phyloP scores from a whole-genome alignment of 2,329 filamentous ascomycete genomes.

The Pseudopyricularia javanii region DNA sequence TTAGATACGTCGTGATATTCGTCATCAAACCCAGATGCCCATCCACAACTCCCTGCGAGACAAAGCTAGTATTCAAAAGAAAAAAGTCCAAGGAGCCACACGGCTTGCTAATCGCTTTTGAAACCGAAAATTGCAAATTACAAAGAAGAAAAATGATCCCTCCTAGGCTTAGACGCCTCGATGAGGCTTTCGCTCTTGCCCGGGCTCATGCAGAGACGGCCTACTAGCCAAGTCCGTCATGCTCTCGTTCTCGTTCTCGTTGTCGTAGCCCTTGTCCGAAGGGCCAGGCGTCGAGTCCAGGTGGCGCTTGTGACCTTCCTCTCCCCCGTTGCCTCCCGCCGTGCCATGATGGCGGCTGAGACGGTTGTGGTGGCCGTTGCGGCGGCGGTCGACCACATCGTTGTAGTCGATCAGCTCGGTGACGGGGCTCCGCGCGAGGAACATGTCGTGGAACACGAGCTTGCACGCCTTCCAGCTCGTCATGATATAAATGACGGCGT shows the following conservation, averaged over 20 bases:
- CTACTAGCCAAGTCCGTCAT: slow-evolving; percentile 34
- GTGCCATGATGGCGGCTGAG: background rate
- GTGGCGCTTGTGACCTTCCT: slow-evolving; percentile 1
- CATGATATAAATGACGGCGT: slow-evolving; percentile 62
- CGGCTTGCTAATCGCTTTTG: background rate
- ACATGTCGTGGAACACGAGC: slow-evolving; percentile 13
- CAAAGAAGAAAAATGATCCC: background rate
- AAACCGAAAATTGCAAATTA: background rate
- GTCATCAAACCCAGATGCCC: background rate
- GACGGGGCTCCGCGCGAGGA: slow-evolving; percentile 15
- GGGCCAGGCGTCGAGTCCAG: slow-evolving; percentile 4
- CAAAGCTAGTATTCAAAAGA: background rate
- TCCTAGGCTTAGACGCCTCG: background rate
- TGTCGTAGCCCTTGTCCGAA: slow-evolving; percentile 16
- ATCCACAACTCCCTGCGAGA: background rate
- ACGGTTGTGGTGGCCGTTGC: slow-evolving; percentile 1
- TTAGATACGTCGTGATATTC: background rate
- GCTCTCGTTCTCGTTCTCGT: slow-evolving; percentile 35
- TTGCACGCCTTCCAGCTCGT: slow-evolving; percentile 47
- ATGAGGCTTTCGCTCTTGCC: background rate
- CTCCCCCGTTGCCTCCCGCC: background rate
- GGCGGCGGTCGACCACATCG: slow-evolving; percentile 2
- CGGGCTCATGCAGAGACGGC: slow-evolving; percentile 19
- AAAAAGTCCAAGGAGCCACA: background rate
- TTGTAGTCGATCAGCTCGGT: slow-evolving; percentile 19